These are phyloP conservation scores for Phytophthora colocasiae DNA, from an alignment of 352 stramenopile genomes.

Conservation along the genomic window DNA sequence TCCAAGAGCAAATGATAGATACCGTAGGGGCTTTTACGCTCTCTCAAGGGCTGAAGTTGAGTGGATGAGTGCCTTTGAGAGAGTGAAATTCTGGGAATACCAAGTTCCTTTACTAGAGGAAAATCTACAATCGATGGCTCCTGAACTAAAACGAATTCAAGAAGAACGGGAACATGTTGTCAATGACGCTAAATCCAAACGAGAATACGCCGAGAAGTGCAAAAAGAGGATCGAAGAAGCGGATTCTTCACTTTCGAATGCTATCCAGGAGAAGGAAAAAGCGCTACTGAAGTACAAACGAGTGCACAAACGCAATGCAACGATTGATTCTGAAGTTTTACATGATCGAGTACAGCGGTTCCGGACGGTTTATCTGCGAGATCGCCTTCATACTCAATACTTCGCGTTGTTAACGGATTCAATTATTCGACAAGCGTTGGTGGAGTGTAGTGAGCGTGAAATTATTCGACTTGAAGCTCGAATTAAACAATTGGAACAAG, in stretches of 20 bases:
- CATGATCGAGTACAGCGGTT: constrained; percentile 75
- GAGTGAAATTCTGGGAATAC: constrained; percentile 44
- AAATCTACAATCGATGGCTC: constrained; percentile 48
- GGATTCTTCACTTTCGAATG: constrained; percentile 36
- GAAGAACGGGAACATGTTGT: constrained; percentile 64
- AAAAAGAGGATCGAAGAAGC: constrained; percentile 44
- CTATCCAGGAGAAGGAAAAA: constrained; percentile 52
- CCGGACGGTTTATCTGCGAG: constrained; percentile 60
- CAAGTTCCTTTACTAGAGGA: constrained; percentile 24
- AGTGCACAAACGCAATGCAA: constrained; percentile 57
- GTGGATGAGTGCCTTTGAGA: constrained; percentile 65
- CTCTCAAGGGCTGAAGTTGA: constrained; percentile 43
- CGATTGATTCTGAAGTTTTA: constrained; percentile 75
- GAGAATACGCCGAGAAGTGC: constrained; percentile 53
- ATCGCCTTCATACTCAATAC: constrained; percentile 60
- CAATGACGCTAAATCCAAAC: constrained; percentile 55
- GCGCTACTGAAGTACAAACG: constrained; percentile 44
- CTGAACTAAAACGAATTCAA: constrained; percentile 53
- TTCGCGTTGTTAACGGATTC: constrained; percentile 69
- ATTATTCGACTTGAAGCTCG: constrained; percentile 42
- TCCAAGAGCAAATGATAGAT: constrained; percentile 71
- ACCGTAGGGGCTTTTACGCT: constrained; percentile 57
- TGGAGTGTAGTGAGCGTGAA: constrained; percentile 57
- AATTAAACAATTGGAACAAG: constrained; percentile 43
- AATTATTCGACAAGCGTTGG: constrained; percentile 55